A percentile compares a stretch with the other conserved stretches of the same genome.
phyloP scores from a whole-genome alignment of 176 grass and related monocot species.

The Olyra latifolia region DNA sequence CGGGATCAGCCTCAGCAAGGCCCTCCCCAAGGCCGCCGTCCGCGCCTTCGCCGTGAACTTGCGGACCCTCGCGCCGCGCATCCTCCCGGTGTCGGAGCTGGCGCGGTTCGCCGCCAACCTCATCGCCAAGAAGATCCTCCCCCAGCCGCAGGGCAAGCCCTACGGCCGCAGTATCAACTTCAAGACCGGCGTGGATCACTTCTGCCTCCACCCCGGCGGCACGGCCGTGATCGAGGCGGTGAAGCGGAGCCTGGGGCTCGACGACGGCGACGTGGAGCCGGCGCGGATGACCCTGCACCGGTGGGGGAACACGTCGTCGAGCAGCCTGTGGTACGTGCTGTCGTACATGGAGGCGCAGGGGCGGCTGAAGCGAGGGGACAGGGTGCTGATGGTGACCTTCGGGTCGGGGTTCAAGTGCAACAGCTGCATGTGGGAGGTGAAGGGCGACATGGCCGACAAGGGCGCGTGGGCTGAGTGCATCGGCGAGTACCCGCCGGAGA shows the following conservation, averaged over 20 bases:
- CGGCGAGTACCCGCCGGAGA: constrained; percentile 56
- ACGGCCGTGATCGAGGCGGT: constrained; percentile 59
- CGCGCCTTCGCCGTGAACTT: constrained; percentile 61
- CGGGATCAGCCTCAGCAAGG: constrained; percentile 69
- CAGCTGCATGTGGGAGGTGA: constrained; percentile 76
- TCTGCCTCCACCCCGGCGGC: constrained; percentile 76
- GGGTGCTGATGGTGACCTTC: constrained; percentile 70
- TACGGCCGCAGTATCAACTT: constrained; percentile 40
- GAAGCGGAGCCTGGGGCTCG: constrained; percentile 46
- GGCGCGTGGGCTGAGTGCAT: constrained; percentile 63
- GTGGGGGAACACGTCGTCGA: constrained; percentile 76
- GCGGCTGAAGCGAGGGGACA: constrained; percentile 48
- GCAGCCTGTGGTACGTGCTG: constrained; percentile 75
- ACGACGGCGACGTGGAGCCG: constrained; percentile 54
- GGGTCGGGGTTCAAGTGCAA: constrained; percentile 80
- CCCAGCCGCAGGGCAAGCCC: neutral
- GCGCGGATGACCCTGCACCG: constrained; percentile 70
- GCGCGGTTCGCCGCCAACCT: neutral
- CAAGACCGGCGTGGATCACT: constrained; percentile 61
- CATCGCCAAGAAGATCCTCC: neutral
- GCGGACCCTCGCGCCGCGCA: constrained; percentile 45
- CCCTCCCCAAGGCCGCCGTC: constrained; percentile 63
- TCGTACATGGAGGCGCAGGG: constrained; percentile 72
- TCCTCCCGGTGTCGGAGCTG: constrained; percentile 57
- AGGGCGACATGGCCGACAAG: constrained; percentile 39